phyloP scores from a whole-genome alignment of 805 yeast species.

The Dipodascus albidus region DNA sequence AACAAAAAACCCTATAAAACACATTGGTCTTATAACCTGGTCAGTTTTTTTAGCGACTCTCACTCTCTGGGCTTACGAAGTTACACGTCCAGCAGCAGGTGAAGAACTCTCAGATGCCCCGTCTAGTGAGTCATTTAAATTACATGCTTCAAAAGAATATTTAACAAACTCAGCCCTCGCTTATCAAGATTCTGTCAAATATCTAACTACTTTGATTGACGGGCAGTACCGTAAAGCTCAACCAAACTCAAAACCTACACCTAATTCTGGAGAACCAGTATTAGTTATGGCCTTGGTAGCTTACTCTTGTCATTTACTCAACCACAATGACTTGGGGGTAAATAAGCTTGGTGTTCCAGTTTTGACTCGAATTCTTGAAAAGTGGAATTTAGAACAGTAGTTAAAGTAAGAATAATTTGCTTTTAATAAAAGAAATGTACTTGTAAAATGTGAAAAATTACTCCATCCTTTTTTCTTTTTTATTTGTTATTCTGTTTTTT shows the following conservation, averaged over 20 bases:
- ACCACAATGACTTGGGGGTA: background rate
- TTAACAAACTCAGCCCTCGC: background rate
- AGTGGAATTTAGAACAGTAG: background rate
- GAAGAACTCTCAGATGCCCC: background rate
- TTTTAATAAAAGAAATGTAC: too few relatives aligned
- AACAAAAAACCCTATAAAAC: constrained; percentile 15
- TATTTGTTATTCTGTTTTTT: background rate
- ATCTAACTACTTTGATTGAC: background rate
- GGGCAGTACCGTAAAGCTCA: background rate
- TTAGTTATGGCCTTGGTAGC: background rate
- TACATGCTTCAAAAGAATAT: background rate
- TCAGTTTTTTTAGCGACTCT: constrained; percentile 19
- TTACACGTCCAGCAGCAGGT: background rate
- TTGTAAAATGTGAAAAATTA: too few relatives aligned
- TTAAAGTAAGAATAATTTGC: too few relatives aligned
- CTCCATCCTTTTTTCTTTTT: background rate
- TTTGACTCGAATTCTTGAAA: background rate
- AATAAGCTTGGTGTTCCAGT: background rate
- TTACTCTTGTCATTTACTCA: background rate
- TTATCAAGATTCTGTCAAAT: background rate
- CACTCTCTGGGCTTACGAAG: constrained; percentile 22
- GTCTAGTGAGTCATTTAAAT: background rate
- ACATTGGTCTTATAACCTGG: constrained; percentile 22
- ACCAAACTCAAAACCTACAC: background rate
- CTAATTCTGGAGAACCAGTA: background rate